phyloP scores from a whole-genome alignment of 1,284 basidiomycete species.

The Coniferiporia weirii region DNA sequence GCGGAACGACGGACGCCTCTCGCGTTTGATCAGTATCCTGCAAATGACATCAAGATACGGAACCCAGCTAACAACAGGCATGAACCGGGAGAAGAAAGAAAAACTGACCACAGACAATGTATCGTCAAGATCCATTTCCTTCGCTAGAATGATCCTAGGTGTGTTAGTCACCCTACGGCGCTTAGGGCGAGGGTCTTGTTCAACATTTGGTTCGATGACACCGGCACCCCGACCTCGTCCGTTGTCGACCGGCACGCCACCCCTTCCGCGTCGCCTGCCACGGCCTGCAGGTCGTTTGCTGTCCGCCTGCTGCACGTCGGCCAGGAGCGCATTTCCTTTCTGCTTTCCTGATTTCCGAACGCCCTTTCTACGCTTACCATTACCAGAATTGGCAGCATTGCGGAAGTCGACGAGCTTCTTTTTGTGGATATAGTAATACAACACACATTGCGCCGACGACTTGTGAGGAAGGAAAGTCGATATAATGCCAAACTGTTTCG shows the following conservation, averaged over 20 bases:
- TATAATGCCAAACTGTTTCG: slow-evolving; percentile 93
- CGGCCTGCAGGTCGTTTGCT: slow-evolving; percentile 40
- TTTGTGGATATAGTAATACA: slow-evolving; percentile 95
- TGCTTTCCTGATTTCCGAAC: slow-evolving; percentile 58
- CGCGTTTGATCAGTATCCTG: slow-evolving; percentile 13
- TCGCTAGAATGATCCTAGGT: slow-evolving; percentile 1
- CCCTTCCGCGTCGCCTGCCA: slow-evolving; percentile 22
- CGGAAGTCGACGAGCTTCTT: slow-evolving; percentile 84
- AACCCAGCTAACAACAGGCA: neutral
- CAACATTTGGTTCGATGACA: slow-evolving; percentile 18
- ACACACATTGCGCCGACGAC: slow-evolving; percentile 84
- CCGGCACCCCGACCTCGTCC: slow-evolving; percentile 31
- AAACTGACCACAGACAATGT: slow-evolving; percentile 2
- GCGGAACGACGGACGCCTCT: slow-evolving; percentile 4
- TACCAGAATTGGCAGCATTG: slow-evolving; percentile 60
- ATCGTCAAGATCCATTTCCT: slow-evolving; percentile 9
- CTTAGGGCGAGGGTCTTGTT: slow-evolving; percentile 10
- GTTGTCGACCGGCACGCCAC: slow-evolving; percentile 25
- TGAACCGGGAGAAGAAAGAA: neutral
- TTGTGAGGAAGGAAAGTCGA: slow-evolving; percentile 81
- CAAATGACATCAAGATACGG: neutral
- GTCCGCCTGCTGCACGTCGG: slow-evolving; percentile 76
- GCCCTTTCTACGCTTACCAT: slow-evolving; percentile 56
- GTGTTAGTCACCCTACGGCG: slow-evolving; percentile 6
- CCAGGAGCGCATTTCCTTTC: slow-evolving; percentile 70